These are phyloP conservation scores for Sporisorium sorghi DNA, from an alignment of 1,284 basidiomycete genomes.

Conservation along the genomic window DNA sequence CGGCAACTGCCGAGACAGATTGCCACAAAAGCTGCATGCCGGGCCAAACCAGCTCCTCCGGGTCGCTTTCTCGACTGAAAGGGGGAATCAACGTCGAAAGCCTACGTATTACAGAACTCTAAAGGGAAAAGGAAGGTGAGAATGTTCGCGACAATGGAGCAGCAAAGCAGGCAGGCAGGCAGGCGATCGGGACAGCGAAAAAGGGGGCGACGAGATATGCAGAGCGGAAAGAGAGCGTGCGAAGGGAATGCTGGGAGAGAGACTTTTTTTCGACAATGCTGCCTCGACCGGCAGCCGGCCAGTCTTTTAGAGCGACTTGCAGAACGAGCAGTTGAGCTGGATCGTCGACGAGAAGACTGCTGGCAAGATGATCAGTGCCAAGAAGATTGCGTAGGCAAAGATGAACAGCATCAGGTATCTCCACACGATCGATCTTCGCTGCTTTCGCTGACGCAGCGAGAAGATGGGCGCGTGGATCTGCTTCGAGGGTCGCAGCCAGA, in stretches of 20 bases:
- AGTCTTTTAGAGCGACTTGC: slow-evolving; percentile 50
- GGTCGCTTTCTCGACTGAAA: slow-evolving; percentile 12
- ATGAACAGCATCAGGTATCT: slow-evolving; percentile 85
- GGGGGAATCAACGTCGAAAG: slow-evolving; percentile 11
- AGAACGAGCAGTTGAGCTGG: slow-evolving; percentile 54
- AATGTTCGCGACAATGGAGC: slow-evolving; percentile 24
- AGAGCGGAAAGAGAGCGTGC: slow-evolving; percentile 6
- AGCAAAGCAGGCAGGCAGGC: background rate
- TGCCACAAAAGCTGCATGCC: too few species aligned
- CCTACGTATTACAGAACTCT: slow-evolving; percentile 42
- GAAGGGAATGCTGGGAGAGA: slow-evolving; percentile 12
- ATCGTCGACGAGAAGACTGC: slow-evolving; percentile 55
- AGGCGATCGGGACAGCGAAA: slow-evolving; percentile 11
- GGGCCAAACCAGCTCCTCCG: slow-evolving; percentile 4
- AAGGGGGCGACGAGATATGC: slow-evolving; percentile 17
- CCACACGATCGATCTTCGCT: slow-evolving; percentile 70
- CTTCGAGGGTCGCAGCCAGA: slow-evolving; percentile 74
- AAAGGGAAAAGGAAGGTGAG: slow-evolving; percentile 14
- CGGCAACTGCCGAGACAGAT: background rate
- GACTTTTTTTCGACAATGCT: slow-evolving; percentile 9
- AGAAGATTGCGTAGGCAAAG: slow-evolving; percentile 79
- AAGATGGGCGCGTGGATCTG: slow-evolving; percentile 83
- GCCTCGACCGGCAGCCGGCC: slow-evolving; percentile 9
- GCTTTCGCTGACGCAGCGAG: slow-evolving; percentile 66
- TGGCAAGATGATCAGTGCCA: slow-evolving; percentile 74